These are phyloP conservation scores for Flaveria ramosissima DNA, from an alignment of 129 eudicot species.

Conservation along the genomic window DNA sequence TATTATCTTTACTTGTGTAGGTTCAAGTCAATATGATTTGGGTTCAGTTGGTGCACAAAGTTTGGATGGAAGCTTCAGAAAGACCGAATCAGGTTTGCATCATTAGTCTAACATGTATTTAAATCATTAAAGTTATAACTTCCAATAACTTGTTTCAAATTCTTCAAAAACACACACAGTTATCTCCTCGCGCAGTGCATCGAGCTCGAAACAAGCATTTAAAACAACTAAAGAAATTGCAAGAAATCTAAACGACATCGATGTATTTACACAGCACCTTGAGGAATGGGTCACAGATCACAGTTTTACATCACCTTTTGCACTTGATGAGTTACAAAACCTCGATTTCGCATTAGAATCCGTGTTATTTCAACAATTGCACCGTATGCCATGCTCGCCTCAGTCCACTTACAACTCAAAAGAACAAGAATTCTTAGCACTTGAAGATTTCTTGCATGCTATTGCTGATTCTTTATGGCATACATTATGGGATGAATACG, in stretches of 20 bases:
- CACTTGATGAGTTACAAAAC: conserved; percentile 57
- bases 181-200: conserved; percentile 47
- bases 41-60: conserved; percentile 35
- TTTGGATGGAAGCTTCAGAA: conserved; percentile 48
- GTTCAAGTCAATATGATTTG: conserved; percentile 42
- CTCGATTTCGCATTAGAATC: conserved; percentile 87
- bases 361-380: conserved; percentile 72
- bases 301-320: conserved; percentile 62
- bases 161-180: conserved; percentile 30
- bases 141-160: conserved; percentile 19
- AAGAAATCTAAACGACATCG: conserved; percentile 51
- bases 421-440: conserved; percentile 71
- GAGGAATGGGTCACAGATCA: conserved; percentile 70
- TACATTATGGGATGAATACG: conserved; percentile 68
- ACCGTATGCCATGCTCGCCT: conserved; percentile 80
- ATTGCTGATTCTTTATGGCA: conserved; percentile 75
- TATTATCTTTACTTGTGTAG: conserved; percentile 26
- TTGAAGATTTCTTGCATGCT: conserved; percentile 85
- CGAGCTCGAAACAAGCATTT: conserved; percentile 58
- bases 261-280: conserved; percentile 54
- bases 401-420: conserved; percentile 49
- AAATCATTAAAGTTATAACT: conserved; percentile 11
- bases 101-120: background rate
- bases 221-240: conserved; percentile 64
- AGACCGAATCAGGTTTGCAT: conserved; percentile 44